phyloP scores from a whole-genome alignment of 108 stramenopile genomes.

The Nitzschia putrida region DNA sequence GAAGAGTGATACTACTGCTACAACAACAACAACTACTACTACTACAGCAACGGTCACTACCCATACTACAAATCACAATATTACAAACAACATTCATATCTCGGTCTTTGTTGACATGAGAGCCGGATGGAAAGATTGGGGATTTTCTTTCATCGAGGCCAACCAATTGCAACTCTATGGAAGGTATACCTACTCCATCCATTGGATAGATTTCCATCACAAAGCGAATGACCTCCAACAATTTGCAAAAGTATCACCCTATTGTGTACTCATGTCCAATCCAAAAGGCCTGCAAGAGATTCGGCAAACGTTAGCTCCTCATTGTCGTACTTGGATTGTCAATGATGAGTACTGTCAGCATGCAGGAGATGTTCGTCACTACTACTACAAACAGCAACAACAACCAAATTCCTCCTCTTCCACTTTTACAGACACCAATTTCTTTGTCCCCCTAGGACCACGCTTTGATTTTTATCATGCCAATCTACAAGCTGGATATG shows the following conservation, averaged over 20 bases:
- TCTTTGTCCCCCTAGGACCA: constrained; percentile 35
- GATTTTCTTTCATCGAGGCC: constrained; percentile 17
- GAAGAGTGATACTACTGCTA: too few species aligned
- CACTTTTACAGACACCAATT: not conserved
- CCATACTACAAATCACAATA: too few species aligned
- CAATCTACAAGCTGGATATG: not conserved
- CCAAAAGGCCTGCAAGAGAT: constrained; percentile 17
- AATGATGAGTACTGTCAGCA: constrained; percentile 37
- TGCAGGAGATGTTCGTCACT: constrained; percentile 21
- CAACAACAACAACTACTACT: too few species aligned
- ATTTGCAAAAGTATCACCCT: not conserved
- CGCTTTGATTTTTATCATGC: constrained; percentile 27
- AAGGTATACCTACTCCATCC: not conserved
- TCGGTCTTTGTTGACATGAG: constrained; percentile 8
- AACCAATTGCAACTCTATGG: constrained; percentile 16
- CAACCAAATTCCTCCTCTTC: not conserved
- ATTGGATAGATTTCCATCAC: constrained; percentile 13
- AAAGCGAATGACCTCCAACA: not conserved
- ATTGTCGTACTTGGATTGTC: constrained; percentile 29
- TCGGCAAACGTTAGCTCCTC: constrained; percentile 13
- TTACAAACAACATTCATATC: too few species aligned
- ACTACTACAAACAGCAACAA: constrained; percentile 12
- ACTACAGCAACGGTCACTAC: too few species aligned
- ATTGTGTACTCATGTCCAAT: constrained; percentile 17
- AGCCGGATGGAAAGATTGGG: constrained; percentile 20